Evolutionary conservation across 805 yeast genomes (phyloP).

Genomic region (Starmerella floricola): DNA sequence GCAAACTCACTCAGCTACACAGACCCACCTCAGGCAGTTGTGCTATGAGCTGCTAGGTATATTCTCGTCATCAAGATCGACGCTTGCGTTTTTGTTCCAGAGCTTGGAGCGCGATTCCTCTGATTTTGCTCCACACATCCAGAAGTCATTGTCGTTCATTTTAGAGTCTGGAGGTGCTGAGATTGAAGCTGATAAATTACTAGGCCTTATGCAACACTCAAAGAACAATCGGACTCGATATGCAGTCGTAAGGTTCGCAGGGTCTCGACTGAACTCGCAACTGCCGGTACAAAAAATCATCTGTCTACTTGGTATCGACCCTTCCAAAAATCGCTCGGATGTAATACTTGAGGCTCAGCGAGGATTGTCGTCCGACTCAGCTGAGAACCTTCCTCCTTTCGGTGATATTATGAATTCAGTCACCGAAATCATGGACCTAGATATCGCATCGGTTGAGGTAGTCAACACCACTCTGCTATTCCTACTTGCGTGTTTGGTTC

Average conservation of each 20-base stretch:
- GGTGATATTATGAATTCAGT: constrained; percentile 27
- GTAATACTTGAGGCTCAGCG: constrained; percentile 65
- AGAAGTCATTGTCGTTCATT: constrained; percentile 54
- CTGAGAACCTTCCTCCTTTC: constrained; percentile 51
- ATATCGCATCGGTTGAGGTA: neutral
- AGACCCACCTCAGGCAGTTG: constrained; percentile 18
- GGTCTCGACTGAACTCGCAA: constrained; percentile 50
- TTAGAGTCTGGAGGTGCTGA: constrained; percentile 36
- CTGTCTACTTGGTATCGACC: constrained; percentile 51
- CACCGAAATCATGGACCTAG: constrained; percentile 2
- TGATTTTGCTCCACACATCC: constrained; percentile 56
- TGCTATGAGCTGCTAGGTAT: constrained; percentile 74
- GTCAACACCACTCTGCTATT: constrained; percentile 2
- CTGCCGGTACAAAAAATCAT: constrained; percentile 57
- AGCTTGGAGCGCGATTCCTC: constrained; percentile 52
- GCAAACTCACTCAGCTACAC: constrained; percentile 5
- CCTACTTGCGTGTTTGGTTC: constrained; percentile 2
- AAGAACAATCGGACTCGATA: constrained; percentile 42
- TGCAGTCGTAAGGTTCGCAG: constrained; percentile 52
- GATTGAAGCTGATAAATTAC: constrained; percentile 25
- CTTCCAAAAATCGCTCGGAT: constrained; percentile 47
- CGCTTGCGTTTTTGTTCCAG: constrained; percentile 55
- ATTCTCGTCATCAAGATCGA: constrained; percentile 38
- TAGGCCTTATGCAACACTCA: constrained; percentile 31
- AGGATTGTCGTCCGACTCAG: constrained; percentile 39